Conservation (phyloP, 805 yeast species). For the Scheffersomyces stipitis region DNA sequence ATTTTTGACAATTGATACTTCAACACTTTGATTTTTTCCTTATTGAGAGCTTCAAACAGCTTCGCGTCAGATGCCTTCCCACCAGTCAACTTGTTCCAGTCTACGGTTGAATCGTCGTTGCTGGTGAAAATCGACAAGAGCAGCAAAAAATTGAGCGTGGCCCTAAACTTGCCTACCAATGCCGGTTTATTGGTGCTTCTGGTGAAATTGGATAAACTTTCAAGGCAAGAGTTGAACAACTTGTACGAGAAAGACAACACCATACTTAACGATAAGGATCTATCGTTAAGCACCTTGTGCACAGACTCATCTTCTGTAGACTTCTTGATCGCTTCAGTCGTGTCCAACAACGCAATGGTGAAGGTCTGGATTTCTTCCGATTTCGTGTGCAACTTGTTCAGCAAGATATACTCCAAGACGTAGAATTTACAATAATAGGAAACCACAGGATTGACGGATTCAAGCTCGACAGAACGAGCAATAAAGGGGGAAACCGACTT, state of each 20-base stretch:
- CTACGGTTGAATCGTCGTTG: conserved; percentile 23
- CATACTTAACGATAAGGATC: conserved; percentile 28
- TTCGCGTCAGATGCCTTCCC: conserved; percentile 26
- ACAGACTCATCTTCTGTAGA: conserved; percentile 39
- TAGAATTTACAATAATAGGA: conserved; percentile 69
- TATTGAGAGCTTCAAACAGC: conserved; percentile 26
- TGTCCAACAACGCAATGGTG: conserved; percentile 64
- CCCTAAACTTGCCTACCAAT: conserved; percentile 33
- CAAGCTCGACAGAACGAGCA: conserved; percentile 58
- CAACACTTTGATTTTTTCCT: conserved; percentile 33
- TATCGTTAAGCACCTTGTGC: conserved; percentile 55
- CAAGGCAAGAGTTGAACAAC: conserved; percentile 32
- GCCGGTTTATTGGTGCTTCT: conserved; percentile 24
- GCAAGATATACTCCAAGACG: conserved; percentile 71
- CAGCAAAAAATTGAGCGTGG: conserved; percentile 34
- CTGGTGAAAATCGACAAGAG: conserved; percentile 26
- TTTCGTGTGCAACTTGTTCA: conserved; percentile 55
- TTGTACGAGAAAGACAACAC: conserved; percentile 35
- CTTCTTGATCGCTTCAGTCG: conserved; percentile 61
- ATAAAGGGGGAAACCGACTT: conserved; percentile 48
- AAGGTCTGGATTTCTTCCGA: conserved; percentile 56
- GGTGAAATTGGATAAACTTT: conserved; percentile 20
- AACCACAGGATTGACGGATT: conserved; percentile 58
- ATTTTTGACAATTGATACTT: conserved; percentile 39
- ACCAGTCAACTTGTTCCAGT: conserved; percentile 34